phyloP scores from a whole-genome alignment of 2,329 filamentous ascomycete genomes.

The Orbilia quercus region DNA sequence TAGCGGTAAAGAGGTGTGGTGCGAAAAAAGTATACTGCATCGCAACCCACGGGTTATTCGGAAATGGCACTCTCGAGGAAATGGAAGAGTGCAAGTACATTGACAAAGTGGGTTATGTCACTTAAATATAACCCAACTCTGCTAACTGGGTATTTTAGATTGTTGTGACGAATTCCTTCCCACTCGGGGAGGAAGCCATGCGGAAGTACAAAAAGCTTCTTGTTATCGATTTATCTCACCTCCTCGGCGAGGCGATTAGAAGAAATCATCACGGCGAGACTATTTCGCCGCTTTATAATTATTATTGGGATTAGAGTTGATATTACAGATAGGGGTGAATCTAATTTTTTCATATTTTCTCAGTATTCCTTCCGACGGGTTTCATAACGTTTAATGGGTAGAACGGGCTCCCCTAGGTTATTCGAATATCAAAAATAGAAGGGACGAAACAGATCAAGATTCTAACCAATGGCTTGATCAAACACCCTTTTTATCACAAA shows the following conservation, averaged over 20 bases:
- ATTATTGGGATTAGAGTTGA: conserved; percentile 44
- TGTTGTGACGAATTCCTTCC: conserved; percentile 96
- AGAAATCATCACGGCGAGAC: conserved; percentile 93
- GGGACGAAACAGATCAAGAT: conserved; percentile 4
- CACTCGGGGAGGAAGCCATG: conserved; percentile 80
- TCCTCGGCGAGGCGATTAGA: conserved; percentile 91
- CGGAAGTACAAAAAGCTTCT: conserved; percentile 82
- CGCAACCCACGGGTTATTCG: conserved; percentile 95
- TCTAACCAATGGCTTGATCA: conserved; percentile 21
- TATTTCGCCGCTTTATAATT: conserved; percentile 53
- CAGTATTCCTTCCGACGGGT: neutral
- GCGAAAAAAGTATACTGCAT: conserved; percentile 98
- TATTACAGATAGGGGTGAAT: neutral
- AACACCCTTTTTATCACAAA: conserved; percentile 6
- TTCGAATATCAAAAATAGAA: conserved; percentile 39
- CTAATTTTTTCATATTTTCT: conserved; percentile 13
- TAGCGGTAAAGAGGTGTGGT: conserved; percentile 88
- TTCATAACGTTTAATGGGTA: conserved; percentile 58
- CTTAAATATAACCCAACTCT: neutral
- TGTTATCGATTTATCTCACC: conserved; percentile 85
- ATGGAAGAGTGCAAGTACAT: conserved; percentile 94
- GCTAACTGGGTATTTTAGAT: conserved; percentile 66
- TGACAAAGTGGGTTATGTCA: conserved; percentile 67
- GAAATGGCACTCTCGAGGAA: conserved; percentile 86
- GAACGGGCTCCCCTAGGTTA: neutral